Base-by-base conservation (phyloP, 2,329 filamentous ascomycete species). In the Diplodia intermedia region DNA sequence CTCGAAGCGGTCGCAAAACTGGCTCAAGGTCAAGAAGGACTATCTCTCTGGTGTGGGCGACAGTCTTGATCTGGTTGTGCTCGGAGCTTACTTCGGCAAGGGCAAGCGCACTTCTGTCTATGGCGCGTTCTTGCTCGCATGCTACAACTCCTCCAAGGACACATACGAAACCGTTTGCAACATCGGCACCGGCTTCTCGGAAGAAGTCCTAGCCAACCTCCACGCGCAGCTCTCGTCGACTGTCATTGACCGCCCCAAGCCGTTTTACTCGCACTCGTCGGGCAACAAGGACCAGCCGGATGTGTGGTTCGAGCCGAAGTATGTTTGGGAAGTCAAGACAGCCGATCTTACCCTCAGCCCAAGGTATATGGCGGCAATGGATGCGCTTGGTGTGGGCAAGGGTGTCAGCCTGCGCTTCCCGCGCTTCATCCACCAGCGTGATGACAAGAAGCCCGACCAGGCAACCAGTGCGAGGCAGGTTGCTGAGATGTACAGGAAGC, bases 11-110 rank as follows among this genome's bases (percentile, higher is more conserved):
- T 97, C 92, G 80, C 91, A 95, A 69, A 99, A 99, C 77, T 99
- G 95, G 95, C 90, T 99, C 71, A 99, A 99, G 85, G 82, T 98
- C 80, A 99, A 99, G 80, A 99, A 99, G 77, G 95, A 99, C 77
- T 99, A 99, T 78, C 91, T 99, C 67, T 86, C 91, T 6, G 94
- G 94, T 65, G 89, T 97, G 2, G 95, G 95, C 63, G 95, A 99
- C 80, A 97, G 94, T 1, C 90, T 99, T 26, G 95, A 99, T 75
- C 90, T 99, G 2, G 95, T 99, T 40, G 95, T 99, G 0, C 83
- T 99, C 0, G 95, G 95, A 33, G 95, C 94, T 15, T 99, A 99
- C 83, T 88, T 91, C 79, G 95, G 95, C 75, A 94, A 91, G 77
- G 95, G 95, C 73, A 99, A 98, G 82, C 93, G 95, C 69, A 97